These are phyloP conservation scores for Cryphonectria carpinicola DNA, from an alignment of 2,329 filamentous ascomycete species.

Conservation along the genomic window DNA sequence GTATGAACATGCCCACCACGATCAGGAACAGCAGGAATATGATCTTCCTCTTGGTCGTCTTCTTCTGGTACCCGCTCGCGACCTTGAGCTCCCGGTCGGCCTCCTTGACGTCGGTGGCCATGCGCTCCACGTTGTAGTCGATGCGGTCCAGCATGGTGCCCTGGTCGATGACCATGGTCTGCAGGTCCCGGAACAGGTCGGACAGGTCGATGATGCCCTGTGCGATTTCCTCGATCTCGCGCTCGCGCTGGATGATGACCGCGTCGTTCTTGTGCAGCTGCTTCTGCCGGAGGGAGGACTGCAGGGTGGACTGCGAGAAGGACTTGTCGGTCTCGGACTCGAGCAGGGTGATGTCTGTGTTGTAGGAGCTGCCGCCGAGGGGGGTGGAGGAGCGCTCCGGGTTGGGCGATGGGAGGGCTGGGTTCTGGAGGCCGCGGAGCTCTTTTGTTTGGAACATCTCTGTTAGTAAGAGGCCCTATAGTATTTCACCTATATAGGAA, in stretches of 20 bases:
- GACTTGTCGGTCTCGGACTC: conserved; percentile 94
- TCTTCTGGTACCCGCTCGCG: conserved; percentile 86
- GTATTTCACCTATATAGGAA: background rate
- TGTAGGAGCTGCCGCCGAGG: conserved; percentile 55
- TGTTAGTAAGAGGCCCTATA: conserved; percentile 31
- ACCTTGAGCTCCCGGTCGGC: conserved; percentile 91
- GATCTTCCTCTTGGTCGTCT: conserved; percentile 87
- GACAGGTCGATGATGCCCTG: conserved; percentile 97
- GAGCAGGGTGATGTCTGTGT: conserved; percentile 79
- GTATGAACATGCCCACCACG: conserved; percentile 83
- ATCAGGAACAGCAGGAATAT: conserved; percentile 86
- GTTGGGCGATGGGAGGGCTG: conserved; percentile 50
- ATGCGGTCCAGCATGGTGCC: conserved; percentile 91
- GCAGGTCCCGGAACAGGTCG: conserved; percentile 94
- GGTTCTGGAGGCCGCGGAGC: conserved; percentile 71
- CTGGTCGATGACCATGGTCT: conserved; percentile 93
- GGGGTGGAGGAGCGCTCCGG: conserved; percentile 59
- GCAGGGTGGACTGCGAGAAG: conserved; percentile 86
- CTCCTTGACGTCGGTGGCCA: conserved; percentile 89
- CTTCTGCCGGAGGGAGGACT: conserved; percentile 73
- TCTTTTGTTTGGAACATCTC: conserved; percentile 52
- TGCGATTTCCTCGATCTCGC: conserved; percentile 96
- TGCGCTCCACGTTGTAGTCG: conserved; percentile 96
- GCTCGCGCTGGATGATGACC: conserved; percentile 87
- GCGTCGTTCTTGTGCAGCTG: conserved; percentile 77